These are phyloP conservation scores for Ustulina deusta DNA, from an alignment of 2,329 filamentous ascomycete genomes.

Conservation along the genomic window DNA sequence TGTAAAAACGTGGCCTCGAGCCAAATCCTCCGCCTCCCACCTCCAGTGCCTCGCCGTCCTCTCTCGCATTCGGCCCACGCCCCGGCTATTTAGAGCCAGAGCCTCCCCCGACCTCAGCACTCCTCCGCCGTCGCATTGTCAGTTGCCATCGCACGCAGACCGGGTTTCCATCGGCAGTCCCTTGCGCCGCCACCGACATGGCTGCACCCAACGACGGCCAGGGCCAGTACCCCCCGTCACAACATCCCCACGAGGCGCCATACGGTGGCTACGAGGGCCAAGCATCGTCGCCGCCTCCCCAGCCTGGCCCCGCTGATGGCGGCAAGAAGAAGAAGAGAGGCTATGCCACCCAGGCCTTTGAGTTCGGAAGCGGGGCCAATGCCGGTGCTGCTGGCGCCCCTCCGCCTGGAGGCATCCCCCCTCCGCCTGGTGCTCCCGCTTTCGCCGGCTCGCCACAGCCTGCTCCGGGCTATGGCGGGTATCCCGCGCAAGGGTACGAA, in stretches of 20 bases:
- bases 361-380: conserved; percentile 90
- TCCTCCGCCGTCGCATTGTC: conserved; percentile 19
- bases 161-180: conserved; percentile 27
- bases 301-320: conserved; percentile 55
- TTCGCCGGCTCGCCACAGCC: conserved; percentile 55
- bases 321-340: conserved; percentile 90
- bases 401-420: conserved; percentile 54
- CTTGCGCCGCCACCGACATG: conserved; percentile 59
- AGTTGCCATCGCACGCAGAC: conserved; percentile 6
- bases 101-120: conserved; percentile 11
- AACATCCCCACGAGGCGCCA: conserved; percentile 56
- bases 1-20: conserved; percentile 42
- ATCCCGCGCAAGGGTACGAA: conserved; percentile 61
- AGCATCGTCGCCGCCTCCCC: conserved; percentile 52
- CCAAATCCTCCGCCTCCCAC: conserved; percentile 11
- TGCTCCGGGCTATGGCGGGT: conserved; percentile 68
- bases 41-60: too few relatives aligned
- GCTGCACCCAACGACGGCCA: conserved; percentile 68
- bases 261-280: conserved; percentile 58
- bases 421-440: conserved; percentile 54
- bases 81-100: conserved; percentile 8
- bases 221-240: conserved; percentile 60
- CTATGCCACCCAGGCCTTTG: conserved; percentile 94
- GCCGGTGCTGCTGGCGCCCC: conserved; percentile 62
- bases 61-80: conserved; percentile 22